Evolutionary conservation across 805 yeast genomes (phyloP).

Genomic region (Saccharomycopsis capsularis): DNA sequence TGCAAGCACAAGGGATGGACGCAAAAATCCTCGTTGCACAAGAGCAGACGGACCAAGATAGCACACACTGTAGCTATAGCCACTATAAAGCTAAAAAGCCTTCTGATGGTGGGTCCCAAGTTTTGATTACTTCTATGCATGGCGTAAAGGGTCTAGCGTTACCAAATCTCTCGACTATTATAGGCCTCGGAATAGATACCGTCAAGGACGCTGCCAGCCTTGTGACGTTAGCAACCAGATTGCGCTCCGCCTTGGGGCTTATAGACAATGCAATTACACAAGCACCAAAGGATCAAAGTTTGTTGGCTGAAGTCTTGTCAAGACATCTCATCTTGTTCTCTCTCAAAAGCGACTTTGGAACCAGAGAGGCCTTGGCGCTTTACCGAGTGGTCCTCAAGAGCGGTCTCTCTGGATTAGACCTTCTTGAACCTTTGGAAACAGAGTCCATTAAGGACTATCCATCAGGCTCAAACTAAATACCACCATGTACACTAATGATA

Average conservation of each 20-base stretch:
- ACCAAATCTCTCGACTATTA: neutral
- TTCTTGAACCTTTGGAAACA: neutral
- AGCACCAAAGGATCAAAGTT: neutral
- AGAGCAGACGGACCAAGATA: neutral
- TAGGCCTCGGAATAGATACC: conserved; percentile 1
- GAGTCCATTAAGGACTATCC: neutral
- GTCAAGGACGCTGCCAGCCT: neutral
- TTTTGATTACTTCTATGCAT: neutral
- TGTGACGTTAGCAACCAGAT: neutral
- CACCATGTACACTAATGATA: too few relatives aligned
- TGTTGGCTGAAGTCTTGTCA: too few relatives aligned
- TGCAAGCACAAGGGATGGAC: neutral
- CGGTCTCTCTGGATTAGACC: neutral
- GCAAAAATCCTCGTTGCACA: neutral
- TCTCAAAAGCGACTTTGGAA: neutral
- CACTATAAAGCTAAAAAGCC: neutral
- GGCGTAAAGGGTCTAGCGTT: neutral
- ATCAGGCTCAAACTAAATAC: neutral
- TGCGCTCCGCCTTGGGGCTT: neutral
- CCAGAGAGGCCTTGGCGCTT: conserved; percentile 1
- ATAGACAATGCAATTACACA: neutral
- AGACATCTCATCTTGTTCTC: neutral
- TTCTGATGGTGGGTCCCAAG: neutral
- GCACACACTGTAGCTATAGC: neutral
- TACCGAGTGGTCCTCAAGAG: neutral